These are phyloP conservation scores for Alternaria novae-zelandiae DNA, from an alignment of 2,329 filamentous ascomycete genomes.

Conservation along the genomic window DNA sequence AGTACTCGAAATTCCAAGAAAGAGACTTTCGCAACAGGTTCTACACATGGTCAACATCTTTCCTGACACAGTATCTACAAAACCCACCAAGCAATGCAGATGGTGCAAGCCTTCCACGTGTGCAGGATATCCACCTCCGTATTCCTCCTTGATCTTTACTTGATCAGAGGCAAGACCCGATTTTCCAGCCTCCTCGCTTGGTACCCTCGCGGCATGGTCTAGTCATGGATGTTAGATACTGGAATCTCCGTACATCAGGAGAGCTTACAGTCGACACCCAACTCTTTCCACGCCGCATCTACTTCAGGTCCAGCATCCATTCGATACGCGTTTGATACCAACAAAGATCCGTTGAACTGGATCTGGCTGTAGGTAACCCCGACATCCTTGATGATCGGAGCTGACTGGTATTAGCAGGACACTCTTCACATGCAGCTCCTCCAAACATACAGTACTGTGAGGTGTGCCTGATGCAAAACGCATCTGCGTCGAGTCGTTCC, in stretches of 20 bases:
- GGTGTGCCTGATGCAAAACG: constrained; percentile 36
- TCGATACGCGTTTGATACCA: constrained; percentile 62
- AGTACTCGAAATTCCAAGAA: constrained; percentile 67
- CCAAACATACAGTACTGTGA: constrained; percentile 41
- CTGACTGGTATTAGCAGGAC: constrained; percentile 14
- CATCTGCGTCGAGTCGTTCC: constrained; percentile 25
- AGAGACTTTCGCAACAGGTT: constrained; percentile 66
- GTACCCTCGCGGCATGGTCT: constrained; percentile 54
- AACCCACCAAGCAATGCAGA: constrained; percentile 62
- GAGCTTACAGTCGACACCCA: constrained; percentile 59
- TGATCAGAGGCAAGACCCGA: constrained; percentile 62
- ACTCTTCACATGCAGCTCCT: background rate
- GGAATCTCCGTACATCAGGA: background rate
- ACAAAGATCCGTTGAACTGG: constrained; percentile 64
- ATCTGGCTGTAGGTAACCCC: constrained; percentile 49
- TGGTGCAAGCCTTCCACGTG: constrained; percentile 65
- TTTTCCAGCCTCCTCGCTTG: constrained; percentile 54
- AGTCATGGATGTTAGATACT: background rate
- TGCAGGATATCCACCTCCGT: constrained; percentile 66
- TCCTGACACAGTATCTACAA: background rate
- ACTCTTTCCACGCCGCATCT: constrained; percentile 63
- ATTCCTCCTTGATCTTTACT: constrained; percentile 62
- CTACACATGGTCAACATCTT: constrained; percentile 32
- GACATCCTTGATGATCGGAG: constrained; percentile 49
- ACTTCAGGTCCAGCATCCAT: constrained; percentile 59